phyloP scores from a whole-genome alignment of 768 basidiomycete genomes.

The Coprinellus micaceus region DNA sequence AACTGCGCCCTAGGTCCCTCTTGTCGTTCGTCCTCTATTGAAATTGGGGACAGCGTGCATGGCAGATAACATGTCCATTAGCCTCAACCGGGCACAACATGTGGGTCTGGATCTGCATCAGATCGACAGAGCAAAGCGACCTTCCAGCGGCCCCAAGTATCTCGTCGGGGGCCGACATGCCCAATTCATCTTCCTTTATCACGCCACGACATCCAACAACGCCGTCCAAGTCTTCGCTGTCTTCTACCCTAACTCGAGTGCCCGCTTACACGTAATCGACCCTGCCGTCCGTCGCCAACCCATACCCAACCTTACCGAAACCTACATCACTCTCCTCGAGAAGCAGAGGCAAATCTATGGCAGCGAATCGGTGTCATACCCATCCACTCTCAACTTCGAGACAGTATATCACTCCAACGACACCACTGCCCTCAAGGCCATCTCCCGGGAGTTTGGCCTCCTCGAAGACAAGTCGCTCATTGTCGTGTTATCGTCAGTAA shows the following conservation, averaged over 20 bases:
- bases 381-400: slow-evolving; percentile 53
- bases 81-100: slow-evolving; percentile 79
- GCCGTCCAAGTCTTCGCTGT: slow-evolving; percentile 85
- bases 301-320: slow-evolving; percentile 70
- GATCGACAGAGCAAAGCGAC: slow-evolving; percentile 56
- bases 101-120: slow-evolving; percentile 81
- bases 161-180: slow-evolving; percentile 65
- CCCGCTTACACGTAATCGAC: slow-evolving; percentile 87
- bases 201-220: slow-evolving; percentile 69
- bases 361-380: slow-evolving; percentile 59
- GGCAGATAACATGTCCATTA: slow-evolving; percentile 59
- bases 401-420: slow-evolving; percentile 80
- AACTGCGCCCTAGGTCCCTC: slow-evolving; percentile 75
- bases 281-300: slow-evolving; percentile 82
- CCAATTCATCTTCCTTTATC: slow-evolving; percentile 87
- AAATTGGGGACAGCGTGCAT: slow-evolving; percentile 82
- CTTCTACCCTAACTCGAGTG: slow-evolving; percentile 68
- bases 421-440: slow-evolving; percentile 72
- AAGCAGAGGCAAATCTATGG: slow-evolving; percentile 45
- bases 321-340: slow-evolving; percentile 61
- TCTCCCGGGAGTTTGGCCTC: slow-evolving; percentile 82
- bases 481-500: slow-evolving; percentile 81
- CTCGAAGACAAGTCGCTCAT: slow-evolving; percentile 71
- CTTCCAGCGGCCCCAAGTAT: slow-evolving; percentile 63
- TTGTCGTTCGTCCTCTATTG: slow-evolving; percentile 76